phyloP scores from a whole-genome alignment of 352 stramenopile genomes.

The Paralagenidium karlingii region DNA sequence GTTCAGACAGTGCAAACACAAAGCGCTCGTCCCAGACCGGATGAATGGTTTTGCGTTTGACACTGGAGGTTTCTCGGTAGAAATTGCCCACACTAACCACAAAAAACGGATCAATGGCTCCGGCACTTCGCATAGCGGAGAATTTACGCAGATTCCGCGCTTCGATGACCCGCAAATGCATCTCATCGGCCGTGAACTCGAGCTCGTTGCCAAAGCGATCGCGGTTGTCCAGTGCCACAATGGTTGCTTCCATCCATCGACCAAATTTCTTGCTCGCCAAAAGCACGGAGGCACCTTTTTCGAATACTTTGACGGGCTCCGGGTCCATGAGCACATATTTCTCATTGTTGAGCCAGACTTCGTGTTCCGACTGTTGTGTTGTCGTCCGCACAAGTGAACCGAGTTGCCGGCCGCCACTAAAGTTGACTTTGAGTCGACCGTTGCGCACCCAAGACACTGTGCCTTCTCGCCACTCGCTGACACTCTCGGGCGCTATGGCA shows the following conservation, averaged over 20 bases:
- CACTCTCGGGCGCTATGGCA: too few relatives aligned
- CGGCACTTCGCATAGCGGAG: conserved; percentile 11
- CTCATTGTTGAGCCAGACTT: conserved; percentile 37
- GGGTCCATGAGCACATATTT: conserved; percentile 29
- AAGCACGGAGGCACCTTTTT: conserved; percentile 29
- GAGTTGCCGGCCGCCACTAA: conserved; percentile 24
- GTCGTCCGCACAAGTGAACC: too few relatives aligned
- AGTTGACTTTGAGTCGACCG: conserved; percentile 43
- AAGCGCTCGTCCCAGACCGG: conserved; percentile 19
- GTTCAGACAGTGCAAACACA: conserved; percentile 14
- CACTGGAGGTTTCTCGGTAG: conserved; percentile 25
- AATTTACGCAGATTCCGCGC: conserved; percentile 27
- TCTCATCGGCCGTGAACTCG: conserved; percentile 21
- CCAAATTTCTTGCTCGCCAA: conserved; percentile 36
- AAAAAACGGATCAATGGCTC: conserved; percentile 35
- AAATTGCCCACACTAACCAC: conserved; percentile 13
- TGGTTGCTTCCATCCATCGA: conserved; percentile 25
- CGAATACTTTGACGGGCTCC: conserved; percentile 31
- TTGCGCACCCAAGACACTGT: conserved; percentile 45
- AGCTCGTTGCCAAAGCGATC: conserved; percentile 29
- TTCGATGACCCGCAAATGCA: conserved; percentile 36
- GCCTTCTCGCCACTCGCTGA: conserved; percentile 37
- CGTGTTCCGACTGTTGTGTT: conserved; percentile 6
- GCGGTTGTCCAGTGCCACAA: conserved; percentile 21
- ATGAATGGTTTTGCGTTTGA: conserved; percentile 21